Percentiles rank a stretch among this genome's conserved stretches.
Evolutionary conservation across 768 basidiomycete genomes (phyloP).

Genomic region (Calocybe cyanea): DNA sequence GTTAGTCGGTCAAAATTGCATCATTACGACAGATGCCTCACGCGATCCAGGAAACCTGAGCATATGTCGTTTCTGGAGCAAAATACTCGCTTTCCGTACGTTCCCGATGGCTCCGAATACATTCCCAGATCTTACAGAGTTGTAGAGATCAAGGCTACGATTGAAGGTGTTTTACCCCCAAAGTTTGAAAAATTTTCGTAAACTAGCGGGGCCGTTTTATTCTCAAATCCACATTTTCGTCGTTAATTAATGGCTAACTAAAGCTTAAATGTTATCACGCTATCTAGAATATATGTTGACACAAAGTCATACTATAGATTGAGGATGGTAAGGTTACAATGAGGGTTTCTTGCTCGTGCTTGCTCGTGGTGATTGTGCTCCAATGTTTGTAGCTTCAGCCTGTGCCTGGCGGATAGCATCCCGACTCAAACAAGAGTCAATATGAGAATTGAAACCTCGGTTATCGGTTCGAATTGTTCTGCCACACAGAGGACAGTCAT

Average conservation of each 20-base stretch:
- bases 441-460: conserved; percentile 75
- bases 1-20: conserved; percentile 23
- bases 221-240: no score
- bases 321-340: no score
- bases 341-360: no score
- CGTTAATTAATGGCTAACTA: no score
- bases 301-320: no score
- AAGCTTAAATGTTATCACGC: no score
- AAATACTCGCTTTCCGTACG: conserved; percentile 53
- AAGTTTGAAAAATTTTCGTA: conserved; percentile 1
- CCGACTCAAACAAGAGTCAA: conserved; percentile 85
- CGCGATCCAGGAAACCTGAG: conserved; percentile 45
- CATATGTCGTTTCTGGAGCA: conserved; percentile 12
- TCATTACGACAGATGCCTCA: not conserved
- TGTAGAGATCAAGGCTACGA: conserved; percentile 19
- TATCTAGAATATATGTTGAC: no score
- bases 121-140: not conserved
- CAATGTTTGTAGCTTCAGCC: conserved; percentile 22
- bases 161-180: conserved; percentile 6
- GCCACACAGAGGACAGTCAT: conserved; percentile 70
- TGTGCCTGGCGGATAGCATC: conserved; percentile 75
- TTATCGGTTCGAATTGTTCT: conserved; percentile 68
- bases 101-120: conserved; percentile 10
- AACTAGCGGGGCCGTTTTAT: no score
- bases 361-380: not conserved